Base-by-base conservation (phyloP, 164 flowering plant species). In the Nymphaea colorata region DNA sequence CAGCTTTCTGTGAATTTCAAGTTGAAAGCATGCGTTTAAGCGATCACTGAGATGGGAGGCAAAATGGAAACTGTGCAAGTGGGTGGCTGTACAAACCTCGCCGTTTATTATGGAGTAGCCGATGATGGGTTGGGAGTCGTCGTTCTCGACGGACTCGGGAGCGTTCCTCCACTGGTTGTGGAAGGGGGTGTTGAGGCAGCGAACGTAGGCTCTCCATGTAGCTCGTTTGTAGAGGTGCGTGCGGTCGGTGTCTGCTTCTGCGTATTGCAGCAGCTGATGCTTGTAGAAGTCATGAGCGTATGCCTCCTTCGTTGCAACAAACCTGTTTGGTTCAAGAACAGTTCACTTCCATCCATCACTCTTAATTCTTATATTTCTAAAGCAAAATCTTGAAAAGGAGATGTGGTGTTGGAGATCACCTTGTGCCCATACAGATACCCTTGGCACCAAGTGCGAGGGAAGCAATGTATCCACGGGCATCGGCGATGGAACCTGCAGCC, bases 201-300 rank as follows among this genome's bases (percentile, higher is more conserved):
- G 79, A 42, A 76, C 76, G 36, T 59, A 6, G 1, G 76, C 79
- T 36, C 79, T 68, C 79, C 79, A 76, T 11, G 79, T 67, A 3
- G 25, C 42, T 10, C 79, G 65, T 10, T 74, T 69, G 45, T 76
- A 76, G 3, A 76, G 43, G 62, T 76, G 74, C 16, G 74, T 70
- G 10, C 70, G 69, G 44, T 76, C 79, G 0, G 79, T 76, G 8
- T 76, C 72, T 12, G 62, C 16, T 66, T 76, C 79, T 6, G 66
- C 68, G 60, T 73, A 76, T 2, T 66, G 61, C 5, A 73, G 76
- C 18, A 76, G 68, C 14, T 76, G 76, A 45, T 70, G 74, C 62
- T 76, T 76, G 74, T 76, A 76, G 62, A 73, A 76, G 41, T 73
- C 74, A 61, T 76, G 73, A 42, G 79, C 79, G 60, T 76, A 73